phyloP scores from a whole-genome alignment of 163 green algal species.

The Chlorella variabilis region DNA sequence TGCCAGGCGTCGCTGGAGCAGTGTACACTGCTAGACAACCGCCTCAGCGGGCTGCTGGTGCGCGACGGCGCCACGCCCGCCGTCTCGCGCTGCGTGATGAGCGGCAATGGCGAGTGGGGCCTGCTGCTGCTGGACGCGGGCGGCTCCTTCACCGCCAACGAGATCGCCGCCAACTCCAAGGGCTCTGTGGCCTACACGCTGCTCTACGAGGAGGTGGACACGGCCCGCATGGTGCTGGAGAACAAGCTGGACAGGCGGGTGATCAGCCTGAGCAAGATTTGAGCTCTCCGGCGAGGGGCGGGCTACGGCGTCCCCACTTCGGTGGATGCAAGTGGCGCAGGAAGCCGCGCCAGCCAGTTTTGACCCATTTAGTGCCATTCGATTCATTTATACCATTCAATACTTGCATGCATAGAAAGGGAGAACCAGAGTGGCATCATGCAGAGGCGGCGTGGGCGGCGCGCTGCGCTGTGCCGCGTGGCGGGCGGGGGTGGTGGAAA shows the following conservation, averaged over 20 bases:
- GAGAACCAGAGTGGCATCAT: too few species aligned
- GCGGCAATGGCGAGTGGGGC: slow-evolving; percentile 39
- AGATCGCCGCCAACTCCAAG: slow-evolving; percentile 15
- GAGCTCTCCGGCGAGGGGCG: too few species aligned
- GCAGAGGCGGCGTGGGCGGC: too few species aligned
- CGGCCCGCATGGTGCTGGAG: slow-evolving; percentile 16
- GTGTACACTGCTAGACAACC: slow-evolving; percentile 38
- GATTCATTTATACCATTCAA: too few species aligned
- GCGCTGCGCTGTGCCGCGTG: too few species aligned
- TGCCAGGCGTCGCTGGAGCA: slow-evolving; percentile 7
- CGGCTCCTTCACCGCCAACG: slow-evolving; percentile 29
- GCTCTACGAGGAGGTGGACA: slow-evolving; percentile 35
- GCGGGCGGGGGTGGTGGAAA: too few species aligned
- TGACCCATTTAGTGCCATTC: too few species aligned
- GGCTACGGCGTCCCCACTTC: too few species aligned
- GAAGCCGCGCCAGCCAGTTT: too few species aligned
- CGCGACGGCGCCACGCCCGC: slow-evolving; percentile 23
- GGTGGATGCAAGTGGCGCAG: too few species aligned
- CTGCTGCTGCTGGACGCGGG: slow-evolving; percentile 28
- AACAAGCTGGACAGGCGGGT: slow-evolving; percentile 36
- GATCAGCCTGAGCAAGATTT: slow-evolving; percentile 6
- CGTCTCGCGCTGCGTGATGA: slow-evolving; percentile 14
- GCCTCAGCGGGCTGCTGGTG: slow-evolving; percentile 43
- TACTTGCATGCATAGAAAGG: too few species aligned
- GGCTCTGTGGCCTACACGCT: slow-evolving; percentile 15